Base-by-base conservation (phyloP, 768 basidiomycete genomes). In the Lyophyllum shimeji region DNA sequence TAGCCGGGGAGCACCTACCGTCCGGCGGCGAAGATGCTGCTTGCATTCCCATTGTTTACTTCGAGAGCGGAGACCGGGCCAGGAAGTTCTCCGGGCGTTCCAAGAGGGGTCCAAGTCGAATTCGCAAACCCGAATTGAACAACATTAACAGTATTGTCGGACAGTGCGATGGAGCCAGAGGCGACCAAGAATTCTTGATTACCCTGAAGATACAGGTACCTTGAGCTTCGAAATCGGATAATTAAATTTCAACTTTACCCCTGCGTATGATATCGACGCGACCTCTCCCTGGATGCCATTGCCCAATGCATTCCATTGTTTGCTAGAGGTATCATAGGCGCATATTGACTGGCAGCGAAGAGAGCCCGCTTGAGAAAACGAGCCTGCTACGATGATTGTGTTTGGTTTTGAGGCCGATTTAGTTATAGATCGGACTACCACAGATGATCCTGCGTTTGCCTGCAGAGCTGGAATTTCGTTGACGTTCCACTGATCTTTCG, bases 1-100 rank as follows among this genome's bases (percentile, higher is more conserved):
- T 37, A 21, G 13, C 39, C 57, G 31, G 44, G n/a, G 39, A n/a
- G 8, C 42, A 71, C 86, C 67, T 58, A 93, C 87, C 81, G 83
- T 63, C 96, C 96, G 31, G 95, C 93, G 46, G 89, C 92, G 64
- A 95, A 99, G 53, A 98, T 81, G 64, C 90, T 96, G 62, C 84
- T 90, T 1, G 73, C 68, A 66, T 97, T 93, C 20, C 82, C 81
- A 59, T 86, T 76, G 69, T 98, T 92, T 40, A 94, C 88, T 51
- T 89, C 88, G 50, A 98, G 68, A 11, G 96, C 95, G 2, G 93
- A 90, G 1, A 94, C 89, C 2, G 95, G 94, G 2, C 96, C 96
- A 44, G 95, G 93, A 21, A 98, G 76, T 46, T 82, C 77, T 12
- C 70, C 67, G 12, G 81, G 70, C 44, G 74, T 66, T 9, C 90